Evolutionary conservation across 768 basidiomycete genomes (phyloP), one percentile per base, ranked within the genome.

Genomic region (Rhizopogon vesiculosus): DNA sequence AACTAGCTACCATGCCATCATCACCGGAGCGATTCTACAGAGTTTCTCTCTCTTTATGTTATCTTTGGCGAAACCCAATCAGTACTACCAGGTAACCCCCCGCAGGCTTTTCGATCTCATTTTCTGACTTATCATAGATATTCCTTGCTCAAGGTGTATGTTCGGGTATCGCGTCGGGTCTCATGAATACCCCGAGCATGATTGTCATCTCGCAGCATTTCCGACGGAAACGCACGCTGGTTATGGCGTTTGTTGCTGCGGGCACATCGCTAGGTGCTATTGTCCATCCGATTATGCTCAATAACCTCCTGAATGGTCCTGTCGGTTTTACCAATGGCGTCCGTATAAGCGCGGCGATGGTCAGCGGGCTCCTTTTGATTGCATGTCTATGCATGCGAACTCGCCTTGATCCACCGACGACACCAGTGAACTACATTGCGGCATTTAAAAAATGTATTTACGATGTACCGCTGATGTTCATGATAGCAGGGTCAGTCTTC

Each of bases 281-380:
- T 19, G 58, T 84, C 16, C 79, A 81, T 54, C 78, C 81, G 2
- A 80, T 82, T 55, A 74, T 83, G 69, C 72, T 86, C 16, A 84
- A 85, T 61, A 66, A 72, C 29, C 70, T 77, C 22, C 54, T 5
- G 51, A 73, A 72, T 53, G 71, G 74, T 5, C 56, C 64, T 13
- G 67, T 74, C 9, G 79, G 82, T 2, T 73, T 79, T 53, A 65
- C 60, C 3, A 70, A 63, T 49, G 68, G 68, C 18, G 69, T 71
- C 5, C 65, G 73, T 3, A 67, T 64, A 5, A 72, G 65, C 46
- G 74, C 71, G 1, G 68, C 60, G 49, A 51, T 78, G 10, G 64
- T 71, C 39, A 58, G 68, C 3, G 74, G 55, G 5, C 53, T 71
- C 9, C 61, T 76, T 18, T 16, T 69, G 10, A 60, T 72, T 41